phyloP scores from a whole-genome alignment of 1,139 yeast genomes.

The Ashbya aceris region DNA sequence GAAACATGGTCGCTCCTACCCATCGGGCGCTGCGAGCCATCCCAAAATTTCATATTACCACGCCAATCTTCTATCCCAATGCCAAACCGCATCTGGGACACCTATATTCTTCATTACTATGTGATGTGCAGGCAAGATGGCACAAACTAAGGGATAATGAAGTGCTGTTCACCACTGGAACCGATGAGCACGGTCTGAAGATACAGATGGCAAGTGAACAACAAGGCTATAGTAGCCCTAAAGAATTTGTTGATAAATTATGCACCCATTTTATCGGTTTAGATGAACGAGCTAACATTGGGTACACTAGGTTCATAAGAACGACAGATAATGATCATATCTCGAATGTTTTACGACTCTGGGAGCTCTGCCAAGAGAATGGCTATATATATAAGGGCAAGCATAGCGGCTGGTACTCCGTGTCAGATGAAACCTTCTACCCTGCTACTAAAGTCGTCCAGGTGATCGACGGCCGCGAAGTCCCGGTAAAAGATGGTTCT shows the following conservation, averaged over 20 bases:
- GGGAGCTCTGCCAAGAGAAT: constrained; percentile 51
- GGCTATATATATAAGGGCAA: constrained; percentile 73
- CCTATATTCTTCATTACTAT: constrained; percentile 74
- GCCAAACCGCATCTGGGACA: constrained; percentile 95
- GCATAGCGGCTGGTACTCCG: constrained; percentile 91
- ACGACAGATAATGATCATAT: constrained; percentile 83
- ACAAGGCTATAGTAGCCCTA: constrained; percentile 40
- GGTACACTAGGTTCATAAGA: constrained; percentile 71
- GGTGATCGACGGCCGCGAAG: constrained; percentile 30
- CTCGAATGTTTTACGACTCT: constrained; percentile 53
- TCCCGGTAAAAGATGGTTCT: constrained; percentile 11
- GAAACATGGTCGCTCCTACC: neutral
- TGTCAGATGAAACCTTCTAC: constrained; percentile 90
- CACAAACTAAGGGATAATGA: constrained; percentile 36
- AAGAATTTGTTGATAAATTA: constrained; percentile 62
- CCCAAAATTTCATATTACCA: constrained; percentile 49
- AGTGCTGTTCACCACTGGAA: constrained; percentile 73
- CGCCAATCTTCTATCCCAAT: constrained; percentile 95
- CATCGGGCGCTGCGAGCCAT: neutral
- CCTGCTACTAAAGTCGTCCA: constrained; percentile 69
- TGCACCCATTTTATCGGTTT: constrained; percentile 54
- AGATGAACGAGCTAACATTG: constrained; percentile 47
- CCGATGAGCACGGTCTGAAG: constrained; percentile 95
- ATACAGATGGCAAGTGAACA: constrained; percentile 69
- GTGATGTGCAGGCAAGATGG: constrained; percentile 78